Conservation (phyloP, 2,329 filamentous ascomycete species). For the Berkeleyomyces rouxiae region DNA sequence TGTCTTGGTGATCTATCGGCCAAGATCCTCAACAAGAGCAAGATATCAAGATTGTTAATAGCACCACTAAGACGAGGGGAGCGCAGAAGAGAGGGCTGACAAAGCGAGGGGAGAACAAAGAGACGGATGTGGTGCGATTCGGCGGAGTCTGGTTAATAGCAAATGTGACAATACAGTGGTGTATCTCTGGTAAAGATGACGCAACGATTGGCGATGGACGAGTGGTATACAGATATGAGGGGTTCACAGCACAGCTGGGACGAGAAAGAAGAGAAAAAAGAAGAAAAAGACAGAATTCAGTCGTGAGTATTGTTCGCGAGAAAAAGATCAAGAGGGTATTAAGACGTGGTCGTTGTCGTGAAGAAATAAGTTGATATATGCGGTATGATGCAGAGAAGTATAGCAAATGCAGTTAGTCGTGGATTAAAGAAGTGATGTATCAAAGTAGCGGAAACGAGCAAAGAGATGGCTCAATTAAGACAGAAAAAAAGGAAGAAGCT, state of each 20-base stretch:
- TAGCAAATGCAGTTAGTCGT: neutral
- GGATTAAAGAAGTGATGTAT: neutral
- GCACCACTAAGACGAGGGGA: neutral
- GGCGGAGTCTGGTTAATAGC: neutral
- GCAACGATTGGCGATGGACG: neutral
- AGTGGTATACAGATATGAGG: neutral
- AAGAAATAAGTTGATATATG: neutral
- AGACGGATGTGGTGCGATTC: neutral
- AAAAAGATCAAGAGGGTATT: neutral
- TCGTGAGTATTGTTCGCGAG: neutral
- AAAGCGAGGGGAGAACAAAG: neutral
- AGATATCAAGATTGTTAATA: neutral
- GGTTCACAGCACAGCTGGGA: constrained; percentile 2
- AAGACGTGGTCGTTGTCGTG: neutral
- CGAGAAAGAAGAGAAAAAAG: neutral
- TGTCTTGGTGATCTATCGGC: neutral
- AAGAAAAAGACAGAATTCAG: neutral
- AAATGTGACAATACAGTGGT: neutral
- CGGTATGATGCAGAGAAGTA: neutral
- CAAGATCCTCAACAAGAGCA: neutral
- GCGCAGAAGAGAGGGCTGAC: neutral
- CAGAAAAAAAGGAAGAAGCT: neutral
- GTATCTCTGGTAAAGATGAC: neutral
- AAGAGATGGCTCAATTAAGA: neutral
- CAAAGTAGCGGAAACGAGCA: neutral